phyloP scores from a whole-genome alignment of 1,284 basidiomycete species.

The Ceratobasidium sp. region DNA sequence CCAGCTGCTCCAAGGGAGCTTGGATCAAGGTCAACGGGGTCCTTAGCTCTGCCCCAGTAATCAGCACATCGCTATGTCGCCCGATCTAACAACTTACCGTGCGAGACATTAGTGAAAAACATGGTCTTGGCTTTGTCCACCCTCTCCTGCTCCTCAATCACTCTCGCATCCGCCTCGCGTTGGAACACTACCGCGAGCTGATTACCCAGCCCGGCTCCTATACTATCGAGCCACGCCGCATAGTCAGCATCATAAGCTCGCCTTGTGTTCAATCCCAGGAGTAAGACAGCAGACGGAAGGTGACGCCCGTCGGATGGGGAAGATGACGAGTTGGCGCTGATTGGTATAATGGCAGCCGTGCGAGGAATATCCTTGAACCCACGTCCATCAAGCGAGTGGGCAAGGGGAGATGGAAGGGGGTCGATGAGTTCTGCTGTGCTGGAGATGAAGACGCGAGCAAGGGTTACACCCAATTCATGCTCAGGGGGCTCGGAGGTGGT shows the following conservation, averaged over 20 bases:
- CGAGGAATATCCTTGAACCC: background rate
- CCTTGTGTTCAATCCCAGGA: slow-evolving; percentile 36
- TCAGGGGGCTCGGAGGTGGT: background rate
- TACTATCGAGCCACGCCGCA: background rate
- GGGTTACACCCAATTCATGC: background rate
- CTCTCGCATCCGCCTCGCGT: background rate
- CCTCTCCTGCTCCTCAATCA: slow-evolving; percentile 42
- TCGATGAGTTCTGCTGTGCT: background rate
- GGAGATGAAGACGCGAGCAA: background rate
- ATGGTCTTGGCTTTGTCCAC: slow-evolving; percentile 48
- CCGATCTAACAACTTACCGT: slow-evolving; percentile 37
- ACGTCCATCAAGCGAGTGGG: background rate
- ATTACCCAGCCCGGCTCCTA: background rate
- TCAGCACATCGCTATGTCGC: background rate
- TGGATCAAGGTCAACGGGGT: slow-evolving; percentile 48
- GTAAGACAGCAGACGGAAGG: slow-evolving; percentile 13
- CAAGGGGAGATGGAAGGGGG: background rate
- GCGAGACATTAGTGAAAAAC: slow-evolving; percentile 48
- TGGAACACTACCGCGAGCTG: background rate
- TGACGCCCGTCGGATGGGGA: background rate
- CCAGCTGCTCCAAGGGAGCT: slow-evolving; percentile 46
- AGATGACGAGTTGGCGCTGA: background rate
- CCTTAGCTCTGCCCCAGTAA: slow-evolving; percentile 42
- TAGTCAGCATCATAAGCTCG: slow-evolving; percentile 34
- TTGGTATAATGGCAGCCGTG: background rate